A percentile compares a stretch with the other conserved stretches of the same genome.
phyloP scores from a whole-genome alignment of 2,329 filamentous ascomycete genomes.

The Cordyceps javanica region DNA sequence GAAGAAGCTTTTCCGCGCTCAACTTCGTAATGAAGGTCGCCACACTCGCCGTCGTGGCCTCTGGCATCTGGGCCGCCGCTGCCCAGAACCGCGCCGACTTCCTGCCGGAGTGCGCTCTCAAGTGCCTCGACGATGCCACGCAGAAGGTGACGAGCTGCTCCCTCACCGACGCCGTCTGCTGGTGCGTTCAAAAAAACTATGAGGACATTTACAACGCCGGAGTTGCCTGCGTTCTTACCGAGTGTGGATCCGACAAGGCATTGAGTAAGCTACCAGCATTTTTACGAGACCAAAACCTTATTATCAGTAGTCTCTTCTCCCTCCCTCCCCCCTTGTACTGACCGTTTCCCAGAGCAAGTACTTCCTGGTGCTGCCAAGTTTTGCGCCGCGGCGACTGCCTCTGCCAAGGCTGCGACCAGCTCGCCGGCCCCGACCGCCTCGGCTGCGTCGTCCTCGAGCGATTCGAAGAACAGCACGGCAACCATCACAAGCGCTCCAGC shows the following conservation, averaged over 20 bases:
- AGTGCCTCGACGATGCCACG: slow-evolving; percentile 23
- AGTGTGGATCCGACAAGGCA: slow-evolving; percentile 21
- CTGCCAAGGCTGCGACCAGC: not conserved
- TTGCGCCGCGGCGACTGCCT: slow-evolving; percentile 14
- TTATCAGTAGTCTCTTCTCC: no score
- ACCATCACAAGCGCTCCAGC: not conserved
- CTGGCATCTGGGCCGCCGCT: slow-evolving; percentile 17
- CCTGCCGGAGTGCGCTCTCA: slow-evolving; percentile 24
- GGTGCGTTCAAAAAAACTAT: slow-evolving; percentile 24
- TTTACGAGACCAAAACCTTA: no score
- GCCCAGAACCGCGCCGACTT: slow-evolving; percentile 18
- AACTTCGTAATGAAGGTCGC: slow-evolving; percentile 20
- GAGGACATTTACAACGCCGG: slow-evolving; percentile 22
- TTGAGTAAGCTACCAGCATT: slow-evolving; percentile 21
- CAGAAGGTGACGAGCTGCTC: slow-evolving; percentile 20
- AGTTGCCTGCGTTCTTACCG: slow-evolving; percentile 22
- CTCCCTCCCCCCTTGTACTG: not conserved
- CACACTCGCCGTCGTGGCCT: slow-evolving; percentile 17
- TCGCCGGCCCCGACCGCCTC: slow-evolving; percentile 10
- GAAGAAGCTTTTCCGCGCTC: no score
- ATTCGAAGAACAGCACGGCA: not conserved
- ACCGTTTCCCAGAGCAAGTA: slow-evolving; percentile 12
- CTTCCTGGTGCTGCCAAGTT: slow-evolving; percentile 16
- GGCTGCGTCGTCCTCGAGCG: not conserved
- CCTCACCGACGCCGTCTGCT: slow-evolving; percentile 20